phyloP scores from a whole-genome alignment of 1,284 basidiomycete species.

The Heliocybe sulcata region DNA sequence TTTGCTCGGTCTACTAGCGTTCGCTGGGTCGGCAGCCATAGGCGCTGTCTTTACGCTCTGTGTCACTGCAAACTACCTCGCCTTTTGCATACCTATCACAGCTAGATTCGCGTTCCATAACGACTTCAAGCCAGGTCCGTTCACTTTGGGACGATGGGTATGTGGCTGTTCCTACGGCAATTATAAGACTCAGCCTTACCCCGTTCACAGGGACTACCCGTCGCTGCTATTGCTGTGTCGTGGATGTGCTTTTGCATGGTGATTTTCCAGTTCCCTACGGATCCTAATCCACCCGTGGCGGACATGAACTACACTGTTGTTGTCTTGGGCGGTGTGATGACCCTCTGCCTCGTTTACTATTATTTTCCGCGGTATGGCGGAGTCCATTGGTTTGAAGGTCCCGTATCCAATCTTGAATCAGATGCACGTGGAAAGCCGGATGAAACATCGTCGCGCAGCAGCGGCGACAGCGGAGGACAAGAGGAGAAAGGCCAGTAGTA shows the following conservation, averaged over 20 bases:
- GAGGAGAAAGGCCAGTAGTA: background rate
- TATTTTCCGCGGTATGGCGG: constrained; percentile 65
- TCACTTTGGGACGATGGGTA: constrained; percentile 52
- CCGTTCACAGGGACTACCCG: constrained; percentile 39
- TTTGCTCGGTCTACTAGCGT: constrained; percentile 36
- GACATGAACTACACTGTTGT: constrained; percentile 68
- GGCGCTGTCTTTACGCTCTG: constrained; percentile 62
- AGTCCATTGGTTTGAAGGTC: constrained; percentile 61
- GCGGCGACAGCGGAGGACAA: background rate
- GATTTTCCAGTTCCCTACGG: constrained; percentile 59
- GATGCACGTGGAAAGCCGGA: background rate
- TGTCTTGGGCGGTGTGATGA: constrained; percentile 50
- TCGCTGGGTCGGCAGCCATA: constrained; percentile 59
- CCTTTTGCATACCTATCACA: constrained; percentile 44
- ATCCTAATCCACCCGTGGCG: constrained; percentile 31
- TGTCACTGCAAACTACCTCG: constrained; percentile 51
- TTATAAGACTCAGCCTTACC: background rate
- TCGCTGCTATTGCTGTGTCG: constrained; percentile 40
- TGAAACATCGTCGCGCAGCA: background rate
- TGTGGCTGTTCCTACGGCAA: constrained; percentile 13
- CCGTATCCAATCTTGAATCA: constrained; percentile 32
- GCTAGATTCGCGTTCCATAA: constrained; percentile 35
- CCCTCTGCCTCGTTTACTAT: constrained; percentile 52
- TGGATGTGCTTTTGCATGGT: constrained; percentile 58
- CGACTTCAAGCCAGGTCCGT: constrained; percentile 59